These are phyloP conservation scores for Thoreauomyces humboldtii DNA, from an alignment of 192 early-diverging fungal species.

Conservation along the genomic window DNA sequence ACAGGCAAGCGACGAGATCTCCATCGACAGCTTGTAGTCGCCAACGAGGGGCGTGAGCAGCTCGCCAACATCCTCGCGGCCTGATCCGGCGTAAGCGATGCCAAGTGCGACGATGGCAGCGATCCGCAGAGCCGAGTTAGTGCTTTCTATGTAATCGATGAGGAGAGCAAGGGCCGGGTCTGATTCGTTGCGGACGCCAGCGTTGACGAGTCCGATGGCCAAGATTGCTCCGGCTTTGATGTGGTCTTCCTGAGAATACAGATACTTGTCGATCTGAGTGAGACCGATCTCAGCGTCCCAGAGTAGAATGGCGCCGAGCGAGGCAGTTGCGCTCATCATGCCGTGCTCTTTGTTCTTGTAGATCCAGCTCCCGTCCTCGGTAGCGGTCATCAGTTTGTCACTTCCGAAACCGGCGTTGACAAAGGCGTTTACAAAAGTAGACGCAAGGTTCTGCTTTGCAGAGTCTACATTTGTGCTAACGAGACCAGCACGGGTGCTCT, in stretches of 20 bases:
- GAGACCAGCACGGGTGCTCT: constrained; percentile 74
- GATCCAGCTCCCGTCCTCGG: constrained; percentile 84
- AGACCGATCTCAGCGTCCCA: constrained; percentile 95
- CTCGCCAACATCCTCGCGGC: constrained; percentile 79
- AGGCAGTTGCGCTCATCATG: constrained; percentile 94
- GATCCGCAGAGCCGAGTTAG: constrained; percentile 56
- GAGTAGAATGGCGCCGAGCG: constrained; percentile 85
- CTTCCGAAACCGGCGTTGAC: constrained; percentile 95
- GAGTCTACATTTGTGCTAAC: constrained; percentile 78
- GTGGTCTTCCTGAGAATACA: constrained; percentile 82
- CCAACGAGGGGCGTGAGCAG: constrained; percentile 77
- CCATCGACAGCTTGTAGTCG: constrained; percentile 79
- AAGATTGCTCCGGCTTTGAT: constrained; percentile 92
- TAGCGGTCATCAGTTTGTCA: constrained; percentile 84
- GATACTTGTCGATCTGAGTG: constrained; percentile 91
- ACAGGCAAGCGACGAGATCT: constrained; percentile 85
- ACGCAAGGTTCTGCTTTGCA: constrained; percentile 92
- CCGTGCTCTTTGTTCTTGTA: constrained; percentile 98
- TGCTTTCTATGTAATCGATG: constrained; percentile 72
- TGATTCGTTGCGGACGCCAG: constrained; percentile 85
- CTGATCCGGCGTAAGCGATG: constrained; percentile 90
- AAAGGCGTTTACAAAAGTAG: constrained; percentile 98
- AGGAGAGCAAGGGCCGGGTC: constrained; percentile 91
- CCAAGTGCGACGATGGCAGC: constrained; percentile 89
- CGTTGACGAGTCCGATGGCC: constrained; percentile 88